Evolutionary conservation across 768 basidiomycete species (phyloP), one percentile per base, ranked within the genome.

Genomic region (Suillus weaverae): DNA sequence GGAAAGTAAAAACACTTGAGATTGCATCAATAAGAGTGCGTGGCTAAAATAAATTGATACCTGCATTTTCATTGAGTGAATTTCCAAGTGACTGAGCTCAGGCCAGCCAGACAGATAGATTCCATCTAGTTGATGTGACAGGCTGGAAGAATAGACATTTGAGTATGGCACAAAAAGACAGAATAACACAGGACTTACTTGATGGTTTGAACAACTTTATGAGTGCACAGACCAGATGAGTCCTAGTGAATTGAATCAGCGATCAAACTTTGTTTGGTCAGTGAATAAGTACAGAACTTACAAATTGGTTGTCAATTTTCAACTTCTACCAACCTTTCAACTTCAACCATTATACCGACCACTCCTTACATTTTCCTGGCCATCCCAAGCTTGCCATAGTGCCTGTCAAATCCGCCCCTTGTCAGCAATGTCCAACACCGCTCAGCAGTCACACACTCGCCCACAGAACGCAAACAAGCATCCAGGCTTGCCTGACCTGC

Each of bases 351-450:
- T 46, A 26, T 30, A 60, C 33, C 0, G 2, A 26, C 22, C 22
- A 26, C 22, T 26, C 46, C 9, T 48, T 48, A 5, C 46, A 48
- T 48, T 48, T 26, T 22, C n/a, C 22, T 41, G 22, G 35, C 38
- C 14, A 1, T 33, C 20, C 22, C 59, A 60, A 32, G 39, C 59
- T 60, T 39, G 41, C 44, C 44, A 44, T 30, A 60, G 39, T 5
- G 13, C 48, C 13, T 26, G 22, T 50, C 22, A 26, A 30, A 50
- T 50, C 0, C 77, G 77, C 64, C 53, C 48, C 30, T 51, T 44
- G 16, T 67, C 64, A n/a, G 50, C 60, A 35, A 50, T 32, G 36
- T 14, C 38, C 11, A 0, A 43, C 20, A 54, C 33, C 38, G 11
- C 59, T 36, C 13, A 50, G 48, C 14, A 4, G 16, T 51, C 4